A percentile compares a stretch with the other conserved stretches of the same genome.
Evolutionary conservation across 2,329 filamentous ascomycete genomes (phyloP).

Genomic region (Zymoseptoria brevis): DNA sequence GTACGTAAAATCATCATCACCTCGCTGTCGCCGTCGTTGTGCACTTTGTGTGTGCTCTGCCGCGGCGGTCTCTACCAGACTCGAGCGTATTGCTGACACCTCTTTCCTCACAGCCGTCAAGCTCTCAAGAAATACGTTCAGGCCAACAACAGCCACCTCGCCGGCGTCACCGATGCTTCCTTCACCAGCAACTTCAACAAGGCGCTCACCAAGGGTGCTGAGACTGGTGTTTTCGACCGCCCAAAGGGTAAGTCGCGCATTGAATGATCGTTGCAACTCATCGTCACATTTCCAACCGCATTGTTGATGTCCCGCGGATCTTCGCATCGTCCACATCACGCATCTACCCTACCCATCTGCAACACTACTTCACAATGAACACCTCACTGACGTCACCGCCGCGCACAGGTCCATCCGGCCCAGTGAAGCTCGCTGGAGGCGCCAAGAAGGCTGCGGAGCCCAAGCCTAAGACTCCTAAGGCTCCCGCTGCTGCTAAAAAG

Average conservation of each 20-base stretch:
- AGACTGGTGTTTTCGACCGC: conserved; percentile 78
- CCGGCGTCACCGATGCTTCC: conserved; percentile 43
- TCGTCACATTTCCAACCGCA: conserved; percentile 4
- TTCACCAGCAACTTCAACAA: conserved; percentile 79
- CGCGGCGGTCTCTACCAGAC: conserved; percentile 9
- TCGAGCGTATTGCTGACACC: conserved; percentile 20
- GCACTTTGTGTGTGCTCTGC: conserved; percentile 4
- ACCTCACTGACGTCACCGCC: conserved; percentile 19
- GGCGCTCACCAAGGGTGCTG: conserved; percentile 71
- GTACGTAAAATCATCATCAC: conserved; percentile 43
- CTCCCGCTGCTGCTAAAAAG: conserved; percentile 29
- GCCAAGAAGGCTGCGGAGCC: conserved; percentile 27
- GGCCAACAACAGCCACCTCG: conserved; percentile 58
- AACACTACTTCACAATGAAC: neutral
- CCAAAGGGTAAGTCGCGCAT: conserved; percentile 66
- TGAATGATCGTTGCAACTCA: conserved; percentile 18
- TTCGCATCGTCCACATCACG: conserved; percentile 3
- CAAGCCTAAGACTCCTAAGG: conserved; percentile 30
- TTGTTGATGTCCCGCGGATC: conserved; percentile 7
- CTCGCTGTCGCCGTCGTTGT: conserved; percentile 21
- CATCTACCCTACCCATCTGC: conserved; percentile 1
- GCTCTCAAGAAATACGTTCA: conserved; percentile 68
- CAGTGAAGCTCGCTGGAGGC: conserved; percentile 64
- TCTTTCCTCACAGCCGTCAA: conserved; percentile 49
- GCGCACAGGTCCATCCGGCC: conserved; percentile 65